A percentile compares a stretch with the other conserved stretches of the same genome.
Evolutionary conservation across 371 early-diverging fungal genomes (phyloP).

Genomic region (Mortierella sp.): DNA sequence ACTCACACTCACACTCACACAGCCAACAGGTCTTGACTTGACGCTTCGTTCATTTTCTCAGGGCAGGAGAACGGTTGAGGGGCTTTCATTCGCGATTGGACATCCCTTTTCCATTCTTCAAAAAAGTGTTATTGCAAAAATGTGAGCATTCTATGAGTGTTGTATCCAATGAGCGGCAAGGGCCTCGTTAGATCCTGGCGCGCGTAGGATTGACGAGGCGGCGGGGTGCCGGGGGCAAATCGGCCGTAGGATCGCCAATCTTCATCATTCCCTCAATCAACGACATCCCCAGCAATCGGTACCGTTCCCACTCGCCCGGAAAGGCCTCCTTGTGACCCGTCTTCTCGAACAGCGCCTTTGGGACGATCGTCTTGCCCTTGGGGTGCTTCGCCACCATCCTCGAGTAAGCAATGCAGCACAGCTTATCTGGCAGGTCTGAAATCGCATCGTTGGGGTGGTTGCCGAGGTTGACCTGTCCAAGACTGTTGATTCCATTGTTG

Average conservation of each 20-base stretch:
- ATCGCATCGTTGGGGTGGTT: constrained; percentile 30
- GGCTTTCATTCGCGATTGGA: not conserved
- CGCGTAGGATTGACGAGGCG: constrained; percentile 49
- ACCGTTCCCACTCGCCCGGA: constrained; percentile 56
- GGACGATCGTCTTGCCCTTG: constrained; percentile 56
- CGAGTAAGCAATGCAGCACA: constrained; percentile 53
- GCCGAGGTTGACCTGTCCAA: not conserved
- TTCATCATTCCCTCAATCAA: constrained; percentile 58
- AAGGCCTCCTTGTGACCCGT: constrained; percentile 55
- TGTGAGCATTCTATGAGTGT: too few species aligned
- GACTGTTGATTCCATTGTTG: not conserved
- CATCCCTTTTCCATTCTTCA: too few species aligned
- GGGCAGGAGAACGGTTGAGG: constrained; percentile 12
- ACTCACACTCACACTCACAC: not conserved
- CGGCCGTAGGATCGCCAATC: constrained; percentile 42
- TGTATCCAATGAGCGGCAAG: too few species aligned
- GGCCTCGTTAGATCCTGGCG: constrained; percentile 32
- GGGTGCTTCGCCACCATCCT: constrained; percentile 56
- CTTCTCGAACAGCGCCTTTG: constrained; percentile 29
- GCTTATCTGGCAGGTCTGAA: constrained; percentile 37
- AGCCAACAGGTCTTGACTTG: not conserved
- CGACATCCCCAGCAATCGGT: constrained; percentile 45
- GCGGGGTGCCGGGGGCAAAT: constrained; percentile 20
- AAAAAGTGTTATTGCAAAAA: too few species aligned
- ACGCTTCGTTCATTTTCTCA: not conserved